Percentiles rank a stretch among this genome's conserved stretches.
phyloP scores from a whole-genome alignment of 106 monocot genomes.

The Dendrobium huoshanense region DNA sequence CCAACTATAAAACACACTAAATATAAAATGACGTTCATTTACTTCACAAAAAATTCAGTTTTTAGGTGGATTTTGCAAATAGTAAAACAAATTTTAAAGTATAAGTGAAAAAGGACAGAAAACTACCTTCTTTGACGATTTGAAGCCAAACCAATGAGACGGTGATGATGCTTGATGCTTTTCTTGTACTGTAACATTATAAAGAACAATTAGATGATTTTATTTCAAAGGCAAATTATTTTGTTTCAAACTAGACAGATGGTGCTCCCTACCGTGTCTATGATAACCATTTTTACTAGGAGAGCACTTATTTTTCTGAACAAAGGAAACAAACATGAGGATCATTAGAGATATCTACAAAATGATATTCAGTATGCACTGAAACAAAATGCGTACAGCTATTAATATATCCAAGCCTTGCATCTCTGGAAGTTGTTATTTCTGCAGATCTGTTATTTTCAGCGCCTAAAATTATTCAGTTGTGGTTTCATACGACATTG shows the following conservation, averaged over 20 bases:
- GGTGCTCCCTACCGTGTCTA: constrained; percentile 40
- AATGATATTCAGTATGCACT: background rate
- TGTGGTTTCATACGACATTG: background rate
- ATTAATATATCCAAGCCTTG: constrained; percentile 78
- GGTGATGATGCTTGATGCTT: constrained; percentile 28
- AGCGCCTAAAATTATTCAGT: background rate
- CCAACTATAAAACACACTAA: no score
- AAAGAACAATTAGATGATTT: background rate
- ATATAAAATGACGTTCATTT: no score
- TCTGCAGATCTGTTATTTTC: constrained; percentile 42
- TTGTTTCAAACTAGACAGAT: background rate
- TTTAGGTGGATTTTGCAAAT: background rate
- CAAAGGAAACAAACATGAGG: background rate
- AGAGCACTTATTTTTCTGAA: constrained; percentile 56
- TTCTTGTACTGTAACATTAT: constrained; percentile 30
- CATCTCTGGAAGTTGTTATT: constrained; percentile 56
- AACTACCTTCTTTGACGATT: constrained; percentile 77
- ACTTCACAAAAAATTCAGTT: no score
- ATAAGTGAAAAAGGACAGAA: background rate
- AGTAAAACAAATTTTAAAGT: background rate
- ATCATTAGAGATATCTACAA: background rate
- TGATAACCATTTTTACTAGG: constrained; percentile 38
- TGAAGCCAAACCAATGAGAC: constrained; percentile 62
- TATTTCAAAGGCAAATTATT: background rate
- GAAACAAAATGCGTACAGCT: constrained; percentile 36